phyloP scores from a whole-genome alignment of 441 rosid species.

The Erodium moschatum region DNA sequence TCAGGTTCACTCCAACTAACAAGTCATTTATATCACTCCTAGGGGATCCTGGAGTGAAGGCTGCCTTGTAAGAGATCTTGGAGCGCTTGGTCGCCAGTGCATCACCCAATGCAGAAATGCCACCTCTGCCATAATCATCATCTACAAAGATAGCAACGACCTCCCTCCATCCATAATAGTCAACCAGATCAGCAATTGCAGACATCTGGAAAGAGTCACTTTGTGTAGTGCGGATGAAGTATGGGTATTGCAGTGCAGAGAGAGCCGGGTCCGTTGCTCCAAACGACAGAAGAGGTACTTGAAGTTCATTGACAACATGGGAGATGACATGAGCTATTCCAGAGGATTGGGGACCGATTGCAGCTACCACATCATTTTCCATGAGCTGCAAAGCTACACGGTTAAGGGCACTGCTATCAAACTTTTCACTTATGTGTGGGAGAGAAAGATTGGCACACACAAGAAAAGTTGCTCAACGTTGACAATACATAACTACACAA shows the following conservation, averaged over 20 bases:
- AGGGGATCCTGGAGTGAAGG: constrained; percentile 50
- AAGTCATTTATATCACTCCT: constrained; percentile 38
- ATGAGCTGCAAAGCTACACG: constrained; percentile 80
- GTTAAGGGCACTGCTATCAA: constrained; percentile 24
- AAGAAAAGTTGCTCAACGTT: neutral
- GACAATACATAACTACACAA: too few relatives aligned
- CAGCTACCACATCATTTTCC: constrained; percentile 50
- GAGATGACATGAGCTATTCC: constrained; percentile 80
- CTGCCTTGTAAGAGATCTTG: constrained; percentile 65
- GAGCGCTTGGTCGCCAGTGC: constrained; percentile 62
- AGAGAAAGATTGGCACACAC: neutral
- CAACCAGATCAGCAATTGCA: constrained; percentile 63
- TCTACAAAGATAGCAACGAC: constrained; percentile 71
- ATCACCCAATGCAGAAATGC: constrained; percentile 65
- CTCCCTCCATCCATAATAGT: constrained; percentile 61
- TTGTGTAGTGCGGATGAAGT: constrained; percentile 68
- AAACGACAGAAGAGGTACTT: constrained; percentile 73
- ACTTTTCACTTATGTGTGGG: neutral
- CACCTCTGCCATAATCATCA: constrained; percentile 82
- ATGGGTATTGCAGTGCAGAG: constrained; percentile 62
- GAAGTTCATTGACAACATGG: constrained; percentile 72
- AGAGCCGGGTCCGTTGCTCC: constrained; percentile 90
- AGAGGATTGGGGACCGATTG: constrained; percentile 38
- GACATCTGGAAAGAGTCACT: constrained; percentile 75
- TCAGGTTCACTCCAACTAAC: constrained; percentile 46